phyloP scores from a whole-genome alignment of 2,329 filamentous ascomycete species.

The Xylaria sp. region DNA sequence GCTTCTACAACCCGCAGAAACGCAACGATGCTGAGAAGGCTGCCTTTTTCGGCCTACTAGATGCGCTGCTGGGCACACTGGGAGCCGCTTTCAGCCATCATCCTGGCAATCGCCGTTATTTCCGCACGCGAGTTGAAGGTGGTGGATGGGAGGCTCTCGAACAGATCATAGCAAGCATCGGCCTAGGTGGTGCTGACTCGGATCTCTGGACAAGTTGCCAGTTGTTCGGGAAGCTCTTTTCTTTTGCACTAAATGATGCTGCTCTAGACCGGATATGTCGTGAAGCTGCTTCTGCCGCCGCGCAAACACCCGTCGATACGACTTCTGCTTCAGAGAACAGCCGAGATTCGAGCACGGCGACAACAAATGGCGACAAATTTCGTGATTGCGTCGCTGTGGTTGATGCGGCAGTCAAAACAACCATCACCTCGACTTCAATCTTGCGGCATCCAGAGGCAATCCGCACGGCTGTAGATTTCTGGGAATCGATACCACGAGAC shows the following conservation, averaged over 20 bases:
- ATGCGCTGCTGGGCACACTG: constrained; percentile 77
- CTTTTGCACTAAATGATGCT: constrained; percentile 83
- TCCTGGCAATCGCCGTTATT: constrained; percentile 88
- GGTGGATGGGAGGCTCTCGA: constrained; percentile 84
- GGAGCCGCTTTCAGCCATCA: constrained; percentile 81
- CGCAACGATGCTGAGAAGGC: constrained; percentile 71
- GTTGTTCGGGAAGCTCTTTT: constrained; percentile 83
- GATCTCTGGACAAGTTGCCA: constrained; percentile 76
- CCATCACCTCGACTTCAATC: constrained; percentile 62
- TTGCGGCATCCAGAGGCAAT: constrained; percentile 72
- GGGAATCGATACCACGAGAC: constrained; percentile 69
- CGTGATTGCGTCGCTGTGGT: constrained; percentile 46
- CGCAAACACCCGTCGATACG: constrained; percentile 28
- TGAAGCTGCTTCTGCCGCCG: constrained; percentile 40
- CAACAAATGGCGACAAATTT: constrained; percentile 41
- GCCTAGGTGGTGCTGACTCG: constrained; percentile 71
- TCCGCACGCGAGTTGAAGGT: constrained; percentile 77
- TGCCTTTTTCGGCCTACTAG: constrained; percentile 74
- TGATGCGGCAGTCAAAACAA: constrained; percentile 56
- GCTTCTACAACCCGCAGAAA: constrained; percentile 77
- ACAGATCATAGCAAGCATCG: constrained; percentile 75
- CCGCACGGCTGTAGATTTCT: constrained; percentile 70
- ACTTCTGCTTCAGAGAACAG: constrained; percentile 34
- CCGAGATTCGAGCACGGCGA: constrained; percentile 37
- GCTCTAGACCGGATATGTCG: constrained; percentile 76